A percentile compares a stretch with the other conserved stretches of the same genome.
phyloP scores from a whole-genome alignment of 352 stramenopile species.

The Phytophthora podocarpi region DNA sequence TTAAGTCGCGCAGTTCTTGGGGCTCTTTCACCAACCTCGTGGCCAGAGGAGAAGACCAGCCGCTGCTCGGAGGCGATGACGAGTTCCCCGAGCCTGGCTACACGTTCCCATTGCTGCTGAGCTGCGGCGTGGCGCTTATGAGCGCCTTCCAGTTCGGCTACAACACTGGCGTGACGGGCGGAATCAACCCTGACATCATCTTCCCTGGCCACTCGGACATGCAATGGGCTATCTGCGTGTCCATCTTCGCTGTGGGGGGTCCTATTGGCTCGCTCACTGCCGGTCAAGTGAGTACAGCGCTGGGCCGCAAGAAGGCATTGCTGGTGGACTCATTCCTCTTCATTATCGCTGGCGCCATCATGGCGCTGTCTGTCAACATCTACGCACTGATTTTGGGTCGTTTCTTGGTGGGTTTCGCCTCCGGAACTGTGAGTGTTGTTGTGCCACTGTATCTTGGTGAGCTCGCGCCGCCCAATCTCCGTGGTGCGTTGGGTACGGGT shows the following conservation, averaged over 20 bases:
- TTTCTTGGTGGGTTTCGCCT: constrained; percentile 74
- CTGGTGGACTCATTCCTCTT: constrained; percentile 69
- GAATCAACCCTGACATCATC: constrained; percentile 62
- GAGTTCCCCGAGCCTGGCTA: constrained; percentile 73
- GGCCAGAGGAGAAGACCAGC: constrained; percentile 71
- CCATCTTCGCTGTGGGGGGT: constrained; percentile 67
- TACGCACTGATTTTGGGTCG: constrained; percentile 74
- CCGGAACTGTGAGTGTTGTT: constrained; percentile 72
- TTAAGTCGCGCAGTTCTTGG: constrained; percentile 66
- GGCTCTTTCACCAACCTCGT: constrained; percentile 62
- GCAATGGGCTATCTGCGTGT: constrained; percentile 72
- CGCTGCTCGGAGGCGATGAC: constrained; percentile 55
- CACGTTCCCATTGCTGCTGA: constrained; percentile 66
- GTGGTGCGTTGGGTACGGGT: constrained; percentile 69
- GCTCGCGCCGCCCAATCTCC: constrained; percentile 72
- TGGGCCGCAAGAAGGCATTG: constrained; percentile 68
- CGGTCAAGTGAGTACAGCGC: constrained; percentile 53
- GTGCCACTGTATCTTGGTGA: constrained; percentile 77
- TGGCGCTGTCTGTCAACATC: constrained; percentile 69
- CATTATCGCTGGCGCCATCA: constrained; percentile 60
- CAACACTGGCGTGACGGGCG: constrained; percentile 75
- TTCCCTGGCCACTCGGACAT: constrained; percentile 70
- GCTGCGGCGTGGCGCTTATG: constrained; percentile 73
- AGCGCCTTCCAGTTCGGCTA: constrained; percentile 77
- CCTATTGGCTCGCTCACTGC: constrained; percentile 70